A percentile compares a stretch with the other conserved stretches of the same genome.
Conservation (phyloP, 192 early-diverging fungal genomes). For the Hyaloraphidium curvatum region DNA sequence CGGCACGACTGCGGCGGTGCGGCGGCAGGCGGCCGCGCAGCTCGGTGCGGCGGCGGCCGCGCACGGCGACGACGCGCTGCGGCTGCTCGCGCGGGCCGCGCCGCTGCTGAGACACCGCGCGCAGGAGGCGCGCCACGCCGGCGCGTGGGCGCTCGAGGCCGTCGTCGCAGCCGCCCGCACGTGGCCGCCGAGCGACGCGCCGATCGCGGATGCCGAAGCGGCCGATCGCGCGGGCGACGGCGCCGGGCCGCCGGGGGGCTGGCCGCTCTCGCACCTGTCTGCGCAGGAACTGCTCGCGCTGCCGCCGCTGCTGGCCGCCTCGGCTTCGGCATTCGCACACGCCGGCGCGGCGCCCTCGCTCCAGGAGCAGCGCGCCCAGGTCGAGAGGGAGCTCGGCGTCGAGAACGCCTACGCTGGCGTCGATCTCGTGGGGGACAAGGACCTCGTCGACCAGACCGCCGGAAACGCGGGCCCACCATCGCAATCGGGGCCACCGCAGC, state of each 20-base stretch:
- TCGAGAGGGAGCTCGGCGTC: conserved; percentile 6
- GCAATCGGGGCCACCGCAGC: background rate
- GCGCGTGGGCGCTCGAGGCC: too few relatives aligned
- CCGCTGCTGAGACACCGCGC: too few relatives aligned
- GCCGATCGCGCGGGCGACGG: background rate
- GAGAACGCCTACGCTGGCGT: background rate
- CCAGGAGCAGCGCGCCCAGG: background rate
- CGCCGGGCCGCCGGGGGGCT: conserved; percentile 3
- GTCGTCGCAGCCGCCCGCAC: too few relatives aligned
- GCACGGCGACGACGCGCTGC: conserved; percentile 80
- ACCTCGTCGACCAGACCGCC: background rate
- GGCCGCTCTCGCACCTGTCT: too few relatives aligned
- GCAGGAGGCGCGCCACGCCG: too few relatives aligned
- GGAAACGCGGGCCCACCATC: conserved; percentile 6
- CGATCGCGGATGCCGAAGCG: conserved; percentile 1
- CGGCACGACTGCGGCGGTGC: conserved; percentile 70
- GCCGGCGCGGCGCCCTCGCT: background rate
- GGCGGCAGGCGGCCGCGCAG: conserved; percentile 83
- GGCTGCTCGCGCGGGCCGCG: conserved; percentile 63
- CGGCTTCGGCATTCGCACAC: background rate
- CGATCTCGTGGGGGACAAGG: background rate
- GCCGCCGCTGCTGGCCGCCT: background rate
- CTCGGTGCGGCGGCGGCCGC: conserved; percentile 86
- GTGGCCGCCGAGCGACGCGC: too few relatives aligned
- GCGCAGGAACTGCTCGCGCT: background rate